Evolutionary conservation across 176 grass and related monocot genomes (phyloP), one percentile per base, ranked within the genome.

Genomic region (Aegilops longissima): DNA sequence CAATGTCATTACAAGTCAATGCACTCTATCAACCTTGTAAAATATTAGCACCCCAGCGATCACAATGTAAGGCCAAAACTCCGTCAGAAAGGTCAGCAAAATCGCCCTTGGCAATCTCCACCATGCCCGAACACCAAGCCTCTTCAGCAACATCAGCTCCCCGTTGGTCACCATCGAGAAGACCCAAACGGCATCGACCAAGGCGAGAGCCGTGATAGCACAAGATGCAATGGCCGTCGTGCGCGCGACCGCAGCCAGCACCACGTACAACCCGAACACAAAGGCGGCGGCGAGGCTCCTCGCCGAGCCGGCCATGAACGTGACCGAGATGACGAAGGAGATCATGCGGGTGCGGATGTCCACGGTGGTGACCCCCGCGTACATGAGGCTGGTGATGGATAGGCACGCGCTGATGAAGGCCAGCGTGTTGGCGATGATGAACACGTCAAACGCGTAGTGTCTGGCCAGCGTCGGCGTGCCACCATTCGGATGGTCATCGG

Each of bases 401-500:
- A 89, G 68, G 1, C 76, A 70, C 11, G 87, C 63, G 34, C 82
- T 85, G 18, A 85, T 58, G 59, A 89, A 89, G 0, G 87, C 82
- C 34, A 89, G 68, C 24, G 82, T 75, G 77, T 88, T 83, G 73
- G 81, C 82, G 73, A 88, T 61, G 12, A 85, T 64, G 44, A 89
- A 89, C 44, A 71, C 87, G 33, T 85, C 69, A 13, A 85, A 89
- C 8, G 66, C 69, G 61, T 75, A 75, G 8, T 9, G 4, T 0
- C 25, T 45, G 1, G 76, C 34, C 0, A 89, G 69, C 23, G 63
- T 79, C 6, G 87, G 87, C 9, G 87, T 44, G 30, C 59, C 23
- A 0, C 17, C 2, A 5, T 23, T 8, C 16, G 4, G 4, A 8
- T 88, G 8, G 13, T 67, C 67, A 0, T 25, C 39, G 17, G 4